Base-by-base conservation (phyloP, 106 monocot species). In the Dioscorea zingiberensis region DNA sequence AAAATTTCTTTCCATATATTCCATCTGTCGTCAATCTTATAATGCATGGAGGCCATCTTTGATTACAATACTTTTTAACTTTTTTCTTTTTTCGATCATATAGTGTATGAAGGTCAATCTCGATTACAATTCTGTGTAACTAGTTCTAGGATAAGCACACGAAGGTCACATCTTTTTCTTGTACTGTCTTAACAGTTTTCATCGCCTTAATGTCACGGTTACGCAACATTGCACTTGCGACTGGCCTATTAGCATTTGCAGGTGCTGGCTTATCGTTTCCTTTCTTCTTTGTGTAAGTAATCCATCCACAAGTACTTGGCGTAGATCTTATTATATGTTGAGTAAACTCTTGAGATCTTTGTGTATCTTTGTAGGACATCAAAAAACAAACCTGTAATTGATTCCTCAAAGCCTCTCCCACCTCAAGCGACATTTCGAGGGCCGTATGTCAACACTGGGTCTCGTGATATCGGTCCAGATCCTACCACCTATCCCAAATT, bases 401-500 rank as follows among this genome's bases (percentile, higher is more conserved):
- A 98, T 66, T 65, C 83, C 15, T 84, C 98, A 71, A 98, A 93
- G 80, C 92, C 98, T 26, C 81, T 98, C 16, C 98, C 98, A 46
- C 93, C 93, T 60, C 90, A 91, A 62, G 98, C 98, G 49, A 98
- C 92, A 13, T 98, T 98, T 57, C 74, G 92, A 45, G 98, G 98
- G 54, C 92, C 98, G 16, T 92, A 98, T 67, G 66, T 93, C 4
- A 98, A 98, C 70, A 84, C 93, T 48, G 98, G 98, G 4, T 98
- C 98, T 53, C 80, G 78, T 55, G 98, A 98, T 72, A 76, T 98
- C 21, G 98, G 92, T n/a, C 98, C 98, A 26, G 98, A 98, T 44
- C 14, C 48, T 29, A 70, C 78, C 13, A 71, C 77, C 11, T 83
- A 83, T 19, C 81, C 89, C 1, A 89, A 89, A 69, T 61, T 58